Conservation (phyloP, 345 rosid species). For the Gossypium thurberi region DNA sequence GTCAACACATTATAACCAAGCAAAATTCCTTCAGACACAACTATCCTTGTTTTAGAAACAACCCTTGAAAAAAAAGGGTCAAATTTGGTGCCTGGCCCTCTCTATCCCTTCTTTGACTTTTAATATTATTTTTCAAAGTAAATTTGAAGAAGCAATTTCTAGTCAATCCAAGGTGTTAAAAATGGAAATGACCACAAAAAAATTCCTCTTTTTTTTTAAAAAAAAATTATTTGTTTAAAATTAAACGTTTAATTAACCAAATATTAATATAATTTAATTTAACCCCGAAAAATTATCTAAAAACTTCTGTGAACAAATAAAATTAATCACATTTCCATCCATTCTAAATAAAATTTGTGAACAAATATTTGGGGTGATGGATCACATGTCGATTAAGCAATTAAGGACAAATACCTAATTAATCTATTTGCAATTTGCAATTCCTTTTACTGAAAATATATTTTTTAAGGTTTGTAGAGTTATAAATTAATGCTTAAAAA, state of each 20-base stretch:
- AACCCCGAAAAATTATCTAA: no score
- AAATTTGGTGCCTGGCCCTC: slow-evolving; percentile 15
- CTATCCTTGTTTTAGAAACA: slow-evolving; percentile 3
- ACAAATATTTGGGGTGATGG: not conserved
- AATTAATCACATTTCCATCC: no score
- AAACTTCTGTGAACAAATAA: no score
- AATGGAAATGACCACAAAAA: no score
- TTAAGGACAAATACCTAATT: not conserved
- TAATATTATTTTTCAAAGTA: not conserved
- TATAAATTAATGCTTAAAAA: no score
- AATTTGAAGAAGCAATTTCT: not conserved
- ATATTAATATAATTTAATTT: no score
- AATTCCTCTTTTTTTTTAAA: no score
- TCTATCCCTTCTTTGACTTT: not conserved
- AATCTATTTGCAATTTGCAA: not conserved
- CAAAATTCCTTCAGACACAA: not conserved
- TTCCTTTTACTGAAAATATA: not conserved
- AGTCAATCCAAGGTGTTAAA: not conserved
- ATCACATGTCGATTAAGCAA: no score
- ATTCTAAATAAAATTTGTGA: not conserved
- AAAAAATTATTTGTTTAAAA: no score
- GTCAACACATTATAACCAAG: not conserved
- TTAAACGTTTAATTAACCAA: no score
- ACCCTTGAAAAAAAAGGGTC: not conserved
- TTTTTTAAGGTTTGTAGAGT: no score